These are phyloP conservation scores for Reticulascus tulasneorum DNA, from an alignment of 2,329 filamentous ascomycete species.

Conservation along the genomic window DNA sequence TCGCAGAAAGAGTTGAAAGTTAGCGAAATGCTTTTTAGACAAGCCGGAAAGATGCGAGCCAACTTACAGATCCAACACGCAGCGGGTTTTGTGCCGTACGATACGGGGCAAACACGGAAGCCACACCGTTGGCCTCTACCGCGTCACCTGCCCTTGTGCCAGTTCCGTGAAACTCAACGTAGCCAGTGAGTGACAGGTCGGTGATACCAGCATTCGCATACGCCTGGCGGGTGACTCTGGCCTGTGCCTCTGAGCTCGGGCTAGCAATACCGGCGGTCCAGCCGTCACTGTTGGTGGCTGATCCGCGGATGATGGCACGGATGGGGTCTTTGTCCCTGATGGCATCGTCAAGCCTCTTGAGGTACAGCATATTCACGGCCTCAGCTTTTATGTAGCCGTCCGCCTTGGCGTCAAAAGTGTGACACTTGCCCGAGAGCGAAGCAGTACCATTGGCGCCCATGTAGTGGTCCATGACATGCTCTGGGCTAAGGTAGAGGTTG, in stretches of 20 bases:
- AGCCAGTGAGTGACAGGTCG: slow-evolving; percentile 18
- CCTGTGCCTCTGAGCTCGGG: slow-evolving; percentile 25
- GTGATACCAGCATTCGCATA: slow-evolving; percentile 23
- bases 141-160: slow-evolving; percentile 35
- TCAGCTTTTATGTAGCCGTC: slow-evolving; percentile 45
- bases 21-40: not conserved
- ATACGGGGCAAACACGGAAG: slow-evolving; percentile 18
- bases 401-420: slow-evolving; percentile 22
- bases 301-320: slow-evolving; percentile 25
- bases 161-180: slow-evolving; percentile 36
- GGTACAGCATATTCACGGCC: slow-evolving; percentile 33
- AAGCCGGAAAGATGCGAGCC: not conserved
- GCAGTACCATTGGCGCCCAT: slow-evolving; percentile 1
- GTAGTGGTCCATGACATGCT: slow-evolving; percentile 16
- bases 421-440: slow-evolving; percentile 1
- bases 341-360: slow-evolving; percentile 40
- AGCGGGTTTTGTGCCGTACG: slow-evolving; percentile 14
- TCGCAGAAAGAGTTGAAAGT: too few species aligned
- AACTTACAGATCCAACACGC: slow-evolving; percentile 22
- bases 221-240: slow-evolving; percentile 21
- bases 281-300: slow-evolving; percentile 25
- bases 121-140: slow-evolving; percentile 25
- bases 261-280: slow-evolving; percentile 30
- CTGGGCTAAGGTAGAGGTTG: slow-evolving; percentile 28
- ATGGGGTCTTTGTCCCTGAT: slow-evolving; percentile 36